Evolutionary conservation across 1,139 yeast genomes (phyloP).

Genomic region (Geotrichum carabidarum): DNA sequence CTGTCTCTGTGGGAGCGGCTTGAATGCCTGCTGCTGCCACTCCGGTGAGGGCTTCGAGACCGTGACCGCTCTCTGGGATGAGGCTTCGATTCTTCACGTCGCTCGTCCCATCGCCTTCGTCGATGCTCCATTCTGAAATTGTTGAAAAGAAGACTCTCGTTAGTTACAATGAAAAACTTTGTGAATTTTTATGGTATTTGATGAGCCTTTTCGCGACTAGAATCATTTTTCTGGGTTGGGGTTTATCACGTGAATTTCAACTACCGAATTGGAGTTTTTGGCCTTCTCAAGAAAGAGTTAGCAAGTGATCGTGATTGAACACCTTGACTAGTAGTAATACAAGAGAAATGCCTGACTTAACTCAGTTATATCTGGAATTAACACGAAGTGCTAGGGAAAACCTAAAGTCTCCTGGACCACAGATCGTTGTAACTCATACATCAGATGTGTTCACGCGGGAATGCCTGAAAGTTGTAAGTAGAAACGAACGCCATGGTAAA

Average conservation of each 20-base stretch:
- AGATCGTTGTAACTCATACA: constrained; percentile 17
- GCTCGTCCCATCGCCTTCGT: constrained; percentile 18
- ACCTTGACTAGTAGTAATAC: too few species aligned
- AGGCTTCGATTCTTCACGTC: constrained; percentile 10
- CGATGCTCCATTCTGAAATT: constrained; percentile 14
- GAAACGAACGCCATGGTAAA: background rate
- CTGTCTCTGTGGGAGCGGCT: background rate
- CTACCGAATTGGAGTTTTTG: too few species aligned
- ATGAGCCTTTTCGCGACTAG: too few species aligned
- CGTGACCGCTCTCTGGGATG: constrained; percentile 8
- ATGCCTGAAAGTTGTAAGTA: constrained; percentile 29
- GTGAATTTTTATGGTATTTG: too few species aligned
- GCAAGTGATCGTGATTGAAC: too few species aligned
- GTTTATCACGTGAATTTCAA: too few species aligned
- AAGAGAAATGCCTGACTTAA: constrained; percentile 23
- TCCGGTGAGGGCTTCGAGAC: constrained; percentile 7
- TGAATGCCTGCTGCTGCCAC: constrained; percentile 3
- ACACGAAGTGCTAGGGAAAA: constrained; percentile 20
- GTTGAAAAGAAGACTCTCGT: too few species aligned
- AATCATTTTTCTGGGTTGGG: too few species aligned
- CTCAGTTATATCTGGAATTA: constrained; percentile 27
- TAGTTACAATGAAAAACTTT: too few species aligned
- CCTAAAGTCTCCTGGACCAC: constrained; percentile 6
- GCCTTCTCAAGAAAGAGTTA: too few species aligned
- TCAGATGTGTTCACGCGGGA: constrained; percentile 29